phyloP scores from a whole-genome alignment of 2,329 filamentous ascomycete genomes.

The Epichloe hybrida region DNA sequence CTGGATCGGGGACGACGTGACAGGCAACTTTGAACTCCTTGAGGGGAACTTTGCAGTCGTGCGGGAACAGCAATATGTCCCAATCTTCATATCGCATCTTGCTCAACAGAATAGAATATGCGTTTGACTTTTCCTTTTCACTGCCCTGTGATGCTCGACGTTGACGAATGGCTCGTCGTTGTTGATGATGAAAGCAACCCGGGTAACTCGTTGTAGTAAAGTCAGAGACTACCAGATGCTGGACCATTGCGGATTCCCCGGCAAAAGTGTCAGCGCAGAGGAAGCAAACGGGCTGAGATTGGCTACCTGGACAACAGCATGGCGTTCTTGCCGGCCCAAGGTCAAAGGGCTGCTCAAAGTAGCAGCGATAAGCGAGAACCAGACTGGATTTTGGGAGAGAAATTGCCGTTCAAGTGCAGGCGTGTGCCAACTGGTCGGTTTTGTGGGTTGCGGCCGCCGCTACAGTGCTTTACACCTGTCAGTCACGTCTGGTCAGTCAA shows the following conservation, averaged over 20 bases:
- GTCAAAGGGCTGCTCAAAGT: background rate
- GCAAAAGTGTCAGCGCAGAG: background rate
- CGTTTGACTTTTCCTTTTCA: background rate
- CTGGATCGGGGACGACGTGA: conserved; percentile 46
- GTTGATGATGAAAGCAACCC: background rate
- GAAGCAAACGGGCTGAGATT: background rate
- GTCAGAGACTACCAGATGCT: background rate
- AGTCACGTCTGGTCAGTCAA: background rate
- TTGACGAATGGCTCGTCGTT: background rate
- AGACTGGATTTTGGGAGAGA: background rate
- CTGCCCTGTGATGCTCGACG: background rate
- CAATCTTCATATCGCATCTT: conserved; percentile 75
- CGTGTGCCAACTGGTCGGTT: background rate
- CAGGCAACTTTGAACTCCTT: conserved; percentile 75
- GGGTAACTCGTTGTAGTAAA: background rate
- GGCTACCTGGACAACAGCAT: background rate
- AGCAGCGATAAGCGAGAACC: conserved; percentile 6
- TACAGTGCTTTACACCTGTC: conserved; percentile 1
- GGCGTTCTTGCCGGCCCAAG: conserved; percentile 3
- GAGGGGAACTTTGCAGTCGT: conserved; percentile 51
- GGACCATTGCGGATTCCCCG: background rate
- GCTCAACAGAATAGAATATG: conserved; percentile 1
- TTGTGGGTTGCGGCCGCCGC: background rate
- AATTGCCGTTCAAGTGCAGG: background rate
- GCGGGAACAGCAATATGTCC: conserved; percentile 72